Percentiles rank a stretch among this genome's conserved stretches.
Conservation (phyloP, 192 early-diverging fungal genomes). For the Gamsiella multidivaricata region DNA sequence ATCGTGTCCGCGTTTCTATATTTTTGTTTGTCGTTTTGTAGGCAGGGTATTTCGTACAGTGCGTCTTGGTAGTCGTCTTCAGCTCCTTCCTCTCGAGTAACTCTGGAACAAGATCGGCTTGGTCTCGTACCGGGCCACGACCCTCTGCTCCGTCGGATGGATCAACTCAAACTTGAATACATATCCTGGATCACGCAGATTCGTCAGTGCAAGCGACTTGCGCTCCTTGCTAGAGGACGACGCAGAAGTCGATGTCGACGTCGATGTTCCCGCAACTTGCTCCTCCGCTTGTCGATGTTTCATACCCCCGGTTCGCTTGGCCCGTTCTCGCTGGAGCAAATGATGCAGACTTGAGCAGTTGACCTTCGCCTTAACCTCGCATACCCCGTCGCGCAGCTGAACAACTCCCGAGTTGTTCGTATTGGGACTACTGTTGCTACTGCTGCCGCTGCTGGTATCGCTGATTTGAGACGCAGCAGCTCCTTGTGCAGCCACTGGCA, state of each 20-base stretch:
- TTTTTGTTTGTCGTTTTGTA: too few relatives aligned
- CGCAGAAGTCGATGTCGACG: not conserved
- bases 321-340: slow-evolving; percentile 10
- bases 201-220: not conserved
- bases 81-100: slow-evolving; percentile 35
- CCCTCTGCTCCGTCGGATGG: slow-evolving; percentile 15
- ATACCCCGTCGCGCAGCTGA: slow-evolving; percentile 31
- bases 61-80: not conserved
- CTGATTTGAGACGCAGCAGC: too few relatives aligned
- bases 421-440: not conserved
- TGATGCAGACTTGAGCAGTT: slow-evolving; percentile 49
- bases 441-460: too few relatives aligned
- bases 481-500: too few relatives aligned
- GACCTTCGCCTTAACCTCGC: slow-evolving; percentile 42
- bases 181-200: slow-evolving; percentile 29
- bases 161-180: slow-evolving; percentile 51
- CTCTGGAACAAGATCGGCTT: slow-evolving; percentile 39
- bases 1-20: too few relatives aligned
- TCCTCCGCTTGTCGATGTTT: not conserved
- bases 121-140: slow-evolving; percentile 28
- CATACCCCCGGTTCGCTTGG: not conserved
- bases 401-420: slow-evolving; percentile 28
- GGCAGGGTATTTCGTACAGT: too few relatives aligned
- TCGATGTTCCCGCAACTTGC: not conserved
- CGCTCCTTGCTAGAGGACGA: not conserved